A percentile compares a stretch with the other conserved stretches of the same genome.
These are phyloP conservation scores for Goffeauzyma gilvescens DNA, from an alignment of 768 basidiomycete genomes.

Conservation along the genomic window DNA sequence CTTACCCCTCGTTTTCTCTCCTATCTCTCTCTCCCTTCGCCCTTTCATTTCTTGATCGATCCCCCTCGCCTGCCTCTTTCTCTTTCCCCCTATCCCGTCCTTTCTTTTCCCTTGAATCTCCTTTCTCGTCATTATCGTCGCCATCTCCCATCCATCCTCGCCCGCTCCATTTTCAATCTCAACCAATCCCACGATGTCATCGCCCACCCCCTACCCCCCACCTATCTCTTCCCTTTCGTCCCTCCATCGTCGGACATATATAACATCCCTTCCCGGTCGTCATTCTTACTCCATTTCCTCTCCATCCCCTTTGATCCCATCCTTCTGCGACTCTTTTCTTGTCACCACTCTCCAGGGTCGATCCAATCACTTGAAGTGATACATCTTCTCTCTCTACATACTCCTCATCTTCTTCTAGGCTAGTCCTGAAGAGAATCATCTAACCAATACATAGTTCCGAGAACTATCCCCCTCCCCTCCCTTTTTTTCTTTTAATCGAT, in stretches of 20 bases:
- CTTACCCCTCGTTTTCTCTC: too few species aligned
- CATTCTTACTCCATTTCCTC: background rate
- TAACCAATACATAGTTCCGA: background rate
- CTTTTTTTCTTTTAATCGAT: background rate
- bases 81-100: too few species aligned
- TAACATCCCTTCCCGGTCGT: background rate
- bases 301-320: too few species aligned
- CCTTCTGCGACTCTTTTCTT: too few species aligned
- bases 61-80: too few species aligned
- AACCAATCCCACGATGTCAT: too few species aligned
- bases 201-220: background rate
- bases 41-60: too few species aligned
- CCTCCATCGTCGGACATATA: background rate
- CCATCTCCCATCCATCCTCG: too few species aligned
- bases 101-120: too few species aligned
- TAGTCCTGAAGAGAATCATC: background rate
- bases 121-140: too few species aligned
- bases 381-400: background rate
- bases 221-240: background rate
- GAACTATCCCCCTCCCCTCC: background rate
- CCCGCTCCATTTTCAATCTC: too few species aligned
- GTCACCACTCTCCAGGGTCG: background rate
- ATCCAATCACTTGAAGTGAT: slow-evolving; percentile 6
- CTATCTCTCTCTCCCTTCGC: too few species aligned
- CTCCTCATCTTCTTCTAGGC: background rate